Percentiles rank a stretch among this genome's conserved stretches.
phyloP scores from a whole-genome alignment of 1,284 basidiomycete species.

The Trametes versicolor region DNA sequence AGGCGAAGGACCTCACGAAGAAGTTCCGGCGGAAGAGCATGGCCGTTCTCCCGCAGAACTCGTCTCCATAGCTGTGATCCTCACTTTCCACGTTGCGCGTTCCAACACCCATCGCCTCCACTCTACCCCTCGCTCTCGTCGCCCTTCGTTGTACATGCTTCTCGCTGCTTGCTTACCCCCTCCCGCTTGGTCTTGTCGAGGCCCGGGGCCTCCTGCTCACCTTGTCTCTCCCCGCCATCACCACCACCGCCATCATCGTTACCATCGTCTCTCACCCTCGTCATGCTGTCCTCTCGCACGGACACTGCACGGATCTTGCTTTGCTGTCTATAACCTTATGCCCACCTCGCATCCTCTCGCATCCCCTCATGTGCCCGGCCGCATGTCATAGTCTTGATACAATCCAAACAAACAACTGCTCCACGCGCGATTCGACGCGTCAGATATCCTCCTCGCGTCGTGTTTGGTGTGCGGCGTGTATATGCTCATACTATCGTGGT shows the following conservation, averaged over 20 bases:
- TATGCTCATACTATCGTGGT: too few relatives aligned
- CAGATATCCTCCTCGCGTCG: not conserved
- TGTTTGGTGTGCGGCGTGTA: not conserved
- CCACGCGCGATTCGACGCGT: too few relatives aligned
- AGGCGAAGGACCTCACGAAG: slow-evolving; percentile 59
- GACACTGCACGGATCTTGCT: not conserved
- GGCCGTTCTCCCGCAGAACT: slow-evolving; percentile 32
- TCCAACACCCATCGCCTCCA: not conserved
- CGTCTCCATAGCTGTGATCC: slow-evolving; percentile 8
- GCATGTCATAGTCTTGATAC: not conserved
- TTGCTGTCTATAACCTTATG: slow-evolving; percentile 6
- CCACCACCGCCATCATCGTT: not conserved
- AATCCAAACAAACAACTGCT: not conserved
- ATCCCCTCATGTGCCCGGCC: not conserved
- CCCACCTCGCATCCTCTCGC: not conserved
- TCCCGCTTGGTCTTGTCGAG: slow-evolving; percentile 4
- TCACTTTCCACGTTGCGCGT: not conserved
- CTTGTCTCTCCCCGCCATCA: not conserved
- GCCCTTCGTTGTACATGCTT: slow-evolving; percentile 24
- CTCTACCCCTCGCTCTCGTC: slow-evolving; percentile 11
- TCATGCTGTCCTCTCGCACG: not conserved
- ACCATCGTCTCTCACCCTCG: not conserved
- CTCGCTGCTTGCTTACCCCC: slow-evolving; percentile 15
- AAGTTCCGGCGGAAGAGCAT: slow-evolving; percentile 59
- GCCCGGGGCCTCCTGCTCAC: slow-evolving; percentile 9